Evolutionary conservation across 148 eudicot genomes (phyloP), one percentile per base, ranked within the genome.

Genomic region (Dysphania ambrosioides): DNA sequence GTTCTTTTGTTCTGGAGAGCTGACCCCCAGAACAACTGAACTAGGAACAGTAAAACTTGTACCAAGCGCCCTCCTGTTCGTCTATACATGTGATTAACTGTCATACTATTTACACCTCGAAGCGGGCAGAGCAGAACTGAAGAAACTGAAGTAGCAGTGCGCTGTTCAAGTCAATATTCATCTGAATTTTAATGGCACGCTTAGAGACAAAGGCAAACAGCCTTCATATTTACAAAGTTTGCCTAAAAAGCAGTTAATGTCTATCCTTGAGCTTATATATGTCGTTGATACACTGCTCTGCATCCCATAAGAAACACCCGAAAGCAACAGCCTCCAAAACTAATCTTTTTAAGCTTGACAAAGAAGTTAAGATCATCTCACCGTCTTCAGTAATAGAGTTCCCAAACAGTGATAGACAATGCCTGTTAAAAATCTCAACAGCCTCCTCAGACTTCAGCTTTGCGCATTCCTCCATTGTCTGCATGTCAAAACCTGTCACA

Each of bases 261-360:
- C 75, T 78, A 69, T 87, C 88, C 74, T 82, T 74, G 31, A 92
- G 92, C 80, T 78, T 84, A 81, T 88, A 88, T 47, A 84, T 82
- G 66, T 60, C 27, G 29, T 73, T 77, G 72, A 92, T 88, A 72
- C 68, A 82, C 24, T 85, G 86, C 67, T 95, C 98, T 9, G 89
- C 76, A 24, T 94, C 97, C 97, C 97, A 91, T 21, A 94, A 84
- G 64, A 90, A 95, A n/a, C 90, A 83, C 32, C 98, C 98, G 60
- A 95, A 88, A 51, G 96, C 96, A 55, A 95, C 79, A 18, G 88
- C 98, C 82, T 95, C 98, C 82, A 90, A 75, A 72, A 86, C 83
- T 76, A 94, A 80, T 78, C 98, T 87, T 87, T 88, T 90, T 73
- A 91, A 68, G 84, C 89, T 92, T 8, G 90, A 82, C 59, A 87